Evolutionary conservation across 352 stramenopile genomes (phyloP).

Genomic region (Phytophthora megakarya): DNA sequence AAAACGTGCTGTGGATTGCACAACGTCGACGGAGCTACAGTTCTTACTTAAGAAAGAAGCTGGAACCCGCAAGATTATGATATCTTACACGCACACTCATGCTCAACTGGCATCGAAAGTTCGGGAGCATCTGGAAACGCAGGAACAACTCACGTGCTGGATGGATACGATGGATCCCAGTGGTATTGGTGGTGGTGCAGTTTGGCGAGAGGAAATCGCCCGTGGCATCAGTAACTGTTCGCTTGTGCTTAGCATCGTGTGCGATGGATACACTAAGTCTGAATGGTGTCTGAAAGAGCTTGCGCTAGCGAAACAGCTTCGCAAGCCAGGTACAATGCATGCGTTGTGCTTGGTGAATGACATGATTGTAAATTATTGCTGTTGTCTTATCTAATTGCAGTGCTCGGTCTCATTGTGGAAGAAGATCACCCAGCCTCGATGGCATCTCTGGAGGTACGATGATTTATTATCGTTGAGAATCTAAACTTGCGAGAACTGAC

Average conservation of each 20-base stretch:
- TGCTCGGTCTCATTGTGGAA: slow-evolving; percentile 58
- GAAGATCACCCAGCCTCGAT: slow-evolving; percentile 47
- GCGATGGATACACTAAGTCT: slow-evolving; percentile 72
- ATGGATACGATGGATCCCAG: slow-evolving; percentile 87
- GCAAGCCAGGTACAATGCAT: slow-evolving; percentile 54
- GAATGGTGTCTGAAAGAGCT: slow-evolving; percentile 86
- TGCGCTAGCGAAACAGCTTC: slow-evolving; percentile 71
- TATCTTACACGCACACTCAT: slow-evolving; percentile 81
- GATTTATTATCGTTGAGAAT: not conserved
- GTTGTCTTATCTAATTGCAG: slow-evolving; percentile 22
- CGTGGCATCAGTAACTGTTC: slow-evolving; percentile 77
- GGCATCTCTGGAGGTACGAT: slow-evolving; percentile 32
- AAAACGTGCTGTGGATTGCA: slow-evolving; percentile 79
- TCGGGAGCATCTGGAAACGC: slow-evolving; percentile 64
- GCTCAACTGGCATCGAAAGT: slow-evolving; percentile 63
- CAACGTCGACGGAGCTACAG: slow-evolving; percentile 76
- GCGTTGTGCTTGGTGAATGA: slow-evolving; percentile 7
- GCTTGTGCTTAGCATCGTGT: slow-evolving; percentile 74
- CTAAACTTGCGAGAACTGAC: not conserved
- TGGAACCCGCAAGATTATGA: slow-evolving; percentile 79
- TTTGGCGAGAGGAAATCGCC: slow-evolving; percentile 85
- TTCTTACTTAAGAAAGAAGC: slow-evolving; percentile 80
- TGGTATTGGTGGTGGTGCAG: slow-evolving; percentile 71
- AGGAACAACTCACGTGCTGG: slow-evolving; percentile 71
- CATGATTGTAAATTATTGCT: slow-evolving; percentile 13